A percentile compares a stretch with the other conserved stretches of the same genome.
Evolutionary conservation across 1,284 basidiomycete genomes (phyloP).

Genomic region (Austroboletus niveus): DNA sequence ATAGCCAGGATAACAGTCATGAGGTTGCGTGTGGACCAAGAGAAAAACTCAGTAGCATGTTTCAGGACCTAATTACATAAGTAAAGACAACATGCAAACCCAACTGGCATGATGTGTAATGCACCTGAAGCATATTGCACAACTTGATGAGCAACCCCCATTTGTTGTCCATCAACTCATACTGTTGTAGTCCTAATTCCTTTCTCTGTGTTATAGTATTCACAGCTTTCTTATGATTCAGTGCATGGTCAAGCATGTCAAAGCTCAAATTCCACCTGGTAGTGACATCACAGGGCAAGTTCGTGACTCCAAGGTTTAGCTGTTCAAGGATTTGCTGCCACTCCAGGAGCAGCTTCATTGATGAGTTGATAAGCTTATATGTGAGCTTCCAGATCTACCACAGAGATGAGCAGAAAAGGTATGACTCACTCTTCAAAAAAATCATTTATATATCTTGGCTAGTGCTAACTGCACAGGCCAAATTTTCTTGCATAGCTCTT

Average conservation of each 20-base stretch:
- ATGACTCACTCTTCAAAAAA: too few species aligned
- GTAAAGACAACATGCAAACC: background rate
- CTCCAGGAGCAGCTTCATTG: background rate
- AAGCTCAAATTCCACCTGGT: conserved; percentile 1
- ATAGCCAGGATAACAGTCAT: conserved; percentile 36
- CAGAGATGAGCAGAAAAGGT: too few species aligned
- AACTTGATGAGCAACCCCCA: too few species aligned
- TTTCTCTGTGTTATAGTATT: too few species aligned
- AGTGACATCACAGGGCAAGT: background rate
- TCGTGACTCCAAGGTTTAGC: background rate
- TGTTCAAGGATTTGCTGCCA: background rate
- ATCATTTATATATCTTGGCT: background rate
- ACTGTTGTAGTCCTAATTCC: background rate
- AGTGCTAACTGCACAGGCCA: background rate
- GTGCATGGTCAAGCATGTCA: conserved; percentile 3
- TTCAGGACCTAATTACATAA: conserved; percentile 23
- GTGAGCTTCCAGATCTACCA: background rate
- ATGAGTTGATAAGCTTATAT: conserved; percentile 3
- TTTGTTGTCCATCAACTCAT: too few species aligned
- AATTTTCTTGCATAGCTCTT: background rate
- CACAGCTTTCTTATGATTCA: background rate
- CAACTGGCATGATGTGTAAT: background rate
- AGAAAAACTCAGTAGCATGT: conserved; percentile 35
- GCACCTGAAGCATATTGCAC: conserved; percentile 8
- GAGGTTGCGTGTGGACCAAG: conserved; percentile 20